Percentiles rank a stretch among this genome's conserved stretches.
These are phyloP conservation scores for Auxenochlorella pyrenoidosa DNA, from an alignment of 139 green algal genomes.

Conservation along the genomic window DNA sequence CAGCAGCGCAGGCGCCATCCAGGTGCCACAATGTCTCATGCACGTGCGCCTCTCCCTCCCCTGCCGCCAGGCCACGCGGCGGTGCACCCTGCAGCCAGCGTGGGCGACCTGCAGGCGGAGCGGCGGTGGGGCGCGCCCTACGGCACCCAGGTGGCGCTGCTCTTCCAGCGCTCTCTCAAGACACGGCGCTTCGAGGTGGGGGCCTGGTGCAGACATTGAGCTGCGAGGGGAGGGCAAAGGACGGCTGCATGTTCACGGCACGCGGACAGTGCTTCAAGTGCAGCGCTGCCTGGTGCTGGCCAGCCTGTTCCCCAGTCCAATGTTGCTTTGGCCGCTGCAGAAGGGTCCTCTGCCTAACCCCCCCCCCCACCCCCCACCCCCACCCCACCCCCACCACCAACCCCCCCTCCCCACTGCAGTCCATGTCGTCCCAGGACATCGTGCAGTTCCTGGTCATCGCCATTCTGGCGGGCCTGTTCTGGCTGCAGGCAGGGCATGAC, in stretches of 20 bases:
- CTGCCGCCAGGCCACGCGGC: too few species aligned
- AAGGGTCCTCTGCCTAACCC: neutral
- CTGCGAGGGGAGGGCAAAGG: neutral
- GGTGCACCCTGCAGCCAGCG: neutral
- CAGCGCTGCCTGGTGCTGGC: too few species aligned
- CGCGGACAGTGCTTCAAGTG: too few species aligned
- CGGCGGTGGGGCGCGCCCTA: slow-evolving; percentile 48
- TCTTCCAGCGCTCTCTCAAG: slow-evolving; percentile 58
- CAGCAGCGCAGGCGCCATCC: too few species aligned
- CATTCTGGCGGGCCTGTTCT: slow-evolving; percentile 60
- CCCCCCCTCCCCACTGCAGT: neutral
- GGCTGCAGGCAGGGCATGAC: slow-evolving; percentile 48
- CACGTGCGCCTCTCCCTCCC: too few species aligned
- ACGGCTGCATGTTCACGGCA: too few species aligned
- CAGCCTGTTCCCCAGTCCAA: too few species aligned
- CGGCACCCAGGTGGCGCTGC: slow-evolving; percentile 52
- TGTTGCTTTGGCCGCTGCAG: neutral
- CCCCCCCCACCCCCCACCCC: too few species aligned
- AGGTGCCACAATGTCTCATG: too few species aligned
- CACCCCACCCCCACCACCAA: neutral
- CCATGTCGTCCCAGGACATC: slow-evolving; percentile 33
- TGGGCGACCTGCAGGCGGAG: neutral
- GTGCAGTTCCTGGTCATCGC: slow-evolving; percentile 43
- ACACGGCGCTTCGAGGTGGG: slow-evolving; percentile 72
- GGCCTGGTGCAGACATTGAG: neutral